Conservation (phyloP, 164 flowering plant species). For the Tetrastigma voinierianum region DNA sequence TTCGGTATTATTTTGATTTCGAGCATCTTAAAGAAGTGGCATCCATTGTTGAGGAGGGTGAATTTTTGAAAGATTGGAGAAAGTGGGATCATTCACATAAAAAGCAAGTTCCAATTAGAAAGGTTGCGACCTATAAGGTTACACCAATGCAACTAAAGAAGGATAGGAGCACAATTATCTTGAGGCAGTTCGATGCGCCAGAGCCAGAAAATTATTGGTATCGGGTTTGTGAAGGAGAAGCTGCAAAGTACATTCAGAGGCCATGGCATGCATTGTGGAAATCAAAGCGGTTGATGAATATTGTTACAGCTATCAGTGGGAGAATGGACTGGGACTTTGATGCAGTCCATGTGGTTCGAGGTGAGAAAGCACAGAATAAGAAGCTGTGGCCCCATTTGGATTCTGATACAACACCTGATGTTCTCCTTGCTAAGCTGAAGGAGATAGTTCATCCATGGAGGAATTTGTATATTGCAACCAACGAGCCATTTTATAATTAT, state of each 20-base stretch:
- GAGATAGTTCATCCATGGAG: constrained; percentile 66
- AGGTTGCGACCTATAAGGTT: constrained; percentile 66
- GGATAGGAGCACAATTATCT: constrained; percentile 73
- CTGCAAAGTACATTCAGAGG: constrained; percentile 75
- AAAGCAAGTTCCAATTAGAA: constrained; percentile 60
- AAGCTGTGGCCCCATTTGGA: constrained; percentile 89
- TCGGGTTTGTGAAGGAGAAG: constrained; percentile 88
- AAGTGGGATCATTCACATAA: constrained; percentile 62
- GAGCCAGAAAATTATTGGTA: constrained; percentile 98
- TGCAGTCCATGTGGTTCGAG: constrained; percentile 92
- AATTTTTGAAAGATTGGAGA: constrained; percentile 76
- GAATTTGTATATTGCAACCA: constrained; percentile 83
- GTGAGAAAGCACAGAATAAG: constrained; percentile 84
- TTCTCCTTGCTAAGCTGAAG: constrained; percentile 54
- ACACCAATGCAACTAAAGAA: constrained; percentile 87
- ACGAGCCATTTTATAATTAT: constrained; percentile 82
- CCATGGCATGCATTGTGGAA: constrained; percentile 98
- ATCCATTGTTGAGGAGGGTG: constrained; percentile 73
- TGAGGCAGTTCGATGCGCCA: constrained; percentile 88
- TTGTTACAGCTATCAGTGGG: constrained; percentile 87
- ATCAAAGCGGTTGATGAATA: constrained; percentile 93
- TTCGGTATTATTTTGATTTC: constrained; percentile 83
- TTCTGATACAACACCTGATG: constrained; percentile 78
- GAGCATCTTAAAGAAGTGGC: constrained; percentile 89
- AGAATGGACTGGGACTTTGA: constrained; percentile 97